Base-by-base conservation (phyloP, 768 basidiomycete genomes). In the Omphalotus guepiniiformis region DNA sequence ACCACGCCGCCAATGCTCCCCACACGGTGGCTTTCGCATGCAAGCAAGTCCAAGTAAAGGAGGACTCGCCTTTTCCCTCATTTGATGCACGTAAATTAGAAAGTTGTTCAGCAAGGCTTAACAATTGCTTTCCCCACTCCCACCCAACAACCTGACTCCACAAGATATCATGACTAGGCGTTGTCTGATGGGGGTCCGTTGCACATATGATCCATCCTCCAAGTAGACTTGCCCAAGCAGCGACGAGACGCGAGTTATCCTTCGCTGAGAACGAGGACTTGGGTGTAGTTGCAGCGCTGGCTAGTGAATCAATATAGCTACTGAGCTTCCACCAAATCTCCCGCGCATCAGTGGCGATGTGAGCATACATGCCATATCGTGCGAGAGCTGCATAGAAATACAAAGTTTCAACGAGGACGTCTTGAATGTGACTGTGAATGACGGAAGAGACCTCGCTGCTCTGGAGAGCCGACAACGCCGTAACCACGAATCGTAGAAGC, bases 111-210 rank as follows among this genome's bases (percentile, higher is more conserved):
- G 59, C 48, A 76, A 50, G 39, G 66, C 67, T 42, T n/a, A 75
- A 57, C 6, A 83, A 55, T 25, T 85, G 81, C 0, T 73, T 71
- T 15, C 68, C 72, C 88, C 92, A 95, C 0, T 73, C 80, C 82
- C 86, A 88, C 2, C 79, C 82, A n/a, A 71, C 65, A 8, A 95
- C 70, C 57, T 93, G 90, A 47, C 84, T 89, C 94, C 95, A 98
- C 7, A 87, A 65, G 40, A 97, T 81, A 44, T 89, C 91, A 63
- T 98, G 95, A 6, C 72, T 74, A 0, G 92, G 92, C 2, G 82
- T 86, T 6, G 92, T 94, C 46, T 75, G 72, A 59, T 98, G 95
- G 5, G 95, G 94, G 58, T 98, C 88, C n/a, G 80, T 76, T 0
- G 93, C 91, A 55, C 90, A 94, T 3, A 78, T 70, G 5, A 73